These are phyloP conservation scores for Sutorius australiensis DNA, from an alignment of 768 basidiomycete genomes.

Conservation along the genomic window DNA sequence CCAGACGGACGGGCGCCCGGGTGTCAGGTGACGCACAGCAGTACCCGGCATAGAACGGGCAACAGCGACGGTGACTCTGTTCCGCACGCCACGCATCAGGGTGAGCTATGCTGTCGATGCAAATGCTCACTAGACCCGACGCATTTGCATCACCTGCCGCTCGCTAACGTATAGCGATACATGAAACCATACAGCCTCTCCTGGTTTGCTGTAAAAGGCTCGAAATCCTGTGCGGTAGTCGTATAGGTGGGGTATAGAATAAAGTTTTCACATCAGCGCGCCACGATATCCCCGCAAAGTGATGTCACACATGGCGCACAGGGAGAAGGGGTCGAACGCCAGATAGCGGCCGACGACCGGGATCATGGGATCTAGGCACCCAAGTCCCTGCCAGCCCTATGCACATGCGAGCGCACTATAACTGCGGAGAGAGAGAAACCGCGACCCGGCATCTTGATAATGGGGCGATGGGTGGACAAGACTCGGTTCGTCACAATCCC, in stretches of 20 bases:
- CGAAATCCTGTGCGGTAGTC: neutral
- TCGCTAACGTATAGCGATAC: no score
- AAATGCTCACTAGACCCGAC: no score
- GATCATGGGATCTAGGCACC: neutral
- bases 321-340: neutral
- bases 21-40: no score
- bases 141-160: no score
- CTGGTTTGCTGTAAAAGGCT: no score
- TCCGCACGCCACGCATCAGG: no score
- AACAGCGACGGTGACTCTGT: no score
- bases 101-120: no score
- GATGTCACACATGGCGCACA: neutral
- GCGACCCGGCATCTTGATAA: neutral
- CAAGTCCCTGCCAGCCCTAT: neutral
- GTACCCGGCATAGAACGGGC: no score
- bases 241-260: neutral
- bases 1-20: no score
- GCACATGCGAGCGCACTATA: neutral
- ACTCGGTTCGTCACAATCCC: neutral
- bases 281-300: neutral
- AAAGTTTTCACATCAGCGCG: neutral
- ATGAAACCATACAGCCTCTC: neutral
- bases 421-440: neutral
- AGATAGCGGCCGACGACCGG: neutral
- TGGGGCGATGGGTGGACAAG: neutral